A percentile compares a stretch with the other conserved stretches of the same genome.
Evolutionary conservation across 306 rosid genomes (phyloP).

Genomic region (Cucumis cinereus): DNA sequence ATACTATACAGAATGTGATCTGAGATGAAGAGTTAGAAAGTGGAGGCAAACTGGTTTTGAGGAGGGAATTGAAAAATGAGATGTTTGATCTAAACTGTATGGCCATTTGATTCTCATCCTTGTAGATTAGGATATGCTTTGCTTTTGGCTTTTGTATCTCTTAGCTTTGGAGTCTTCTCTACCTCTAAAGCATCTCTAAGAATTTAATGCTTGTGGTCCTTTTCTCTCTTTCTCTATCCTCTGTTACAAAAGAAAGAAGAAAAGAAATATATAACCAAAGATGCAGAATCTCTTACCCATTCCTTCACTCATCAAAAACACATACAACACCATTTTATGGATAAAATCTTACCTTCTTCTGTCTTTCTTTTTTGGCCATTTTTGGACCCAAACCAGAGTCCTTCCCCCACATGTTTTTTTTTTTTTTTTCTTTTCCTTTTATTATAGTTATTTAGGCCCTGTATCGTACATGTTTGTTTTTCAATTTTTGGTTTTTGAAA

Average conservation of each 20-base stretch:
- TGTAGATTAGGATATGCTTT: conserved; percentile 22
- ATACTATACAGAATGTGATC: neutral
- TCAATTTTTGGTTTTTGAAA: too few relatives aligned
- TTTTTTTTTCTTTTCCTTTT: too few relatives aligned
- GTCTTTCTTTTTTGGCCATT: neutral
- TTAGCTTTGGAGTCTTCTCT: conserved; percentile 12
- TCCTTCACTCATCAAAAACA: conserved; percentile 1
- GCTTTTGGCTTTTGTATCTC: conserved; percentile 14
- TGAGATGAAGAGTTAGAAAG: neutral
- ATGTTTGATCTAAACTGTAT: conserved; percentile 15
- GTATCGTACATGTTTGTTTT: too few relatives aligned
- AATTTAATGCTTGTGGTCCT: conserved; percentile 23
- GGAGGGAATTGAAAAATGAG: neutral
- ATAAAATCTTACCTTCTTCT: neutral
- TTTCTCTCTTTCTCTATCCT: neutral
- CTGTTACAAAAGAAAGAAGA: neutral
- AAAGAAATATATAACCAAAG: neutral
- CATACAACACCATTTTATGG: neutral
- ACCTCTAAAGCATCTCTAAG: neutral
- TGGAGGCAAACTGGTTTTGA: too few relatives aligned
- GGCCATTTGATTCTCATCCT: conserved; percentile 21
- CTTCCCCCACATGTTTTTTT: neutral
- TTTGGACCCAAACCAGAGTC: neutral
- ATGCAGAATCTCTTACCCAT: neutral
- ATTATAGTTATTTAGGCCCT: too few relatives aligned